Base-by-base conservation (phyloP, 192 early-diverging fungal species). In the Lunasporangiospora selenospora region DNA sequence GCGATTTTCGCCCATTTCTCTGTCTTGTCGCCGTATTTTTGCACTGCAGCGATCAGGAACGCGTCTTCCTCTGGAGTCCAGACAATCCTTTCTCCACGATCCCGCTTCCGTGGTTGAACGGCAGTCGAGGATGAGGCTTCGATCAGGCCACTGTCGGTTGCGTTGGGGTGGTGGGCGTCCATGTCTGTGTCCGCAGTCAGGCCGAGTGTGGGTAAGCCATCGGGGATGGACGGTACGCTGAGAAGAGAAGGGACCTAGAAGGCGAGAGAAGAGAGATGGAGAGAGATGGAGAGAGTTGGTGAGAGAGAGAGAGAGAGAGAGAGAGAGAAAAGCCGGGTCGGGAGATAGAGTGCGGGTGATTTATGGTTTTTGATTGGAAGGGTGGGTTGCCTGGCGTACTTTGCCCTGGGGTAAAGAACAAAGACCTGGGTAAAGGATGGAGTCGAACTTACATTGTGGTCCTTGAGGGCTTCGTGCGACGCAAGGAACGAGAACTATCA, bases 51-150 rank as follows among this genome's bases (percentile, higher is more conserved):
- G 44, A 81, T 80, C 41, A 96, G 75, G 16, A 90, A 63, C 29
- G 81, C 76, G 63, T 95, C 92, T 37, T 96, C 95, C 47, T 92
- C 89, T 8, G 79, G 67, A 13, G 91, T 90, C 95, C 95, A 96
- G 19, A 81, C 71, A 55, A 62, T 67, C 23, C 66, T 33, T 18
- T 70, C 66, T 2, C 66, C 66, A 15, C 66, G 57, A 46, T 70
- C 66, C 39, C 66, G 44, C 21, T 70, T 70, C 30, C 58, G 32
- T 12, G 66, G 58, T 48, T n/a, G 44, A 27, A 42, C 34, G 37
- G 40, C 56, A 57, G n/a, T 61, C 66, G 23, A 53, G 15, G n/a
- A 47, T 59, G 24, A 61, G n/a, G n/a, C n/a, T n/a, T n/a, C n/a
- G n/a, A n/a, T n/a, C n/a, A n/a, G n/a, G n/a, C n/a, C n/a, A n/a